A percentile compares a stretch with the other conserved stretches of the same genome.
Evolutionary conservation across 2,329 filamentous ascomycete genomes (phyloP).

Genomic region (Phaeosphaeria sp.): DNA sequence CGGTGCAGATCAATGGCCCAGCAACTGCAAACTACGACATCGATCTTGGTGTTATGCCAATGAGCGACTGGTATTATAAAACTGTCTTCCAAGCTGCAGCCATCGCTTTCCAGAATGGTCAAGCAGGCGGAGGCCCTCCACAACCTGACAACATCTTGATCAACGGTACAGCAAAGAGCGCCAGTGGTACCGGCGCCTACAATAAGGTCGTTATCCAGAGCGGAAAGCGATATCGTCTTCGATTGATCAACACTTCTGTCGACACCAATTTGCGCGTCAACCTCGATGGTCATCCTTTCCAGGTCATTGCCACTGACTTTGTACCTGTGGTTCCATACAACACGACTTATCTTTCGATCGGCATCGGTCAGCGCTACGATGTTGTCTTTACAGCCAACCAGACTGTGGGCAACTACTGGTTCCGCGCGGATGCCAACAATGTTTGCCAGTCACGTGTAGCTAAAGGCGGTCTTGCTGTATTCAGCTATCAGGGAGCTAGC

Average conservation of each 20-base stretch:
- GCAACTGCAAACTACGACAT: constrained; percentile 40
- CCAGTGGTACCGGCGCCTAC: constrained; percentile 44
- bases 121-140: constrained; percentile 34
- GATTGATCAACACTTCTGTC: constrained; percentile 61
- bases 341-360: constrained; percentile 48
- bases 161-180: constrained; percentile 62
- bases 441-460: constrained; percentile 29
- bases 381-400: constrained; percentile 44
- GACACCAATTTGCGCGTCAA: constrained; percentile 33
- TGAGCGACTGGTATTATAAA: constrained; percentile 53
- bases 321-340: constrained; percentile 40
- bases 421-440: constrained; percentile 35
- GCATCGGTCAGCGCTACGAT: constrained; percentile 48
- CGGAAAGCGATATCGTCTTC: constrained; percentile 61
- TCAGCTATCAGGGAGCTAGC: constrained; percentile 46
- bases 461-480: constrained; percentile 46
- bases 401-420: constrained; percentile 41
- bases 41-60: constrained; percentile 33
- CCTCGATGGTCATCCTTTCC: constrained; percentile 40
- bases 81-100: constrained; percentile 36
- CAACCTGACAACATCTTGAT: constrained; percentile 55
- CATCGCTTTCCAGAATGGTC: constrained; percentile 16
- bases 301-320: constrained; percentile 42
- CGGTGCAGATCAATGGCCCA: constrained; percentile 37
- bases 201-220: constrained; percentile 33